Evolutionary conservation across 352 stramenopile genomes (phyloP), one percentile per base, ranked within the genome.

Genomic region (Phytophthora megakarya): DNA sequence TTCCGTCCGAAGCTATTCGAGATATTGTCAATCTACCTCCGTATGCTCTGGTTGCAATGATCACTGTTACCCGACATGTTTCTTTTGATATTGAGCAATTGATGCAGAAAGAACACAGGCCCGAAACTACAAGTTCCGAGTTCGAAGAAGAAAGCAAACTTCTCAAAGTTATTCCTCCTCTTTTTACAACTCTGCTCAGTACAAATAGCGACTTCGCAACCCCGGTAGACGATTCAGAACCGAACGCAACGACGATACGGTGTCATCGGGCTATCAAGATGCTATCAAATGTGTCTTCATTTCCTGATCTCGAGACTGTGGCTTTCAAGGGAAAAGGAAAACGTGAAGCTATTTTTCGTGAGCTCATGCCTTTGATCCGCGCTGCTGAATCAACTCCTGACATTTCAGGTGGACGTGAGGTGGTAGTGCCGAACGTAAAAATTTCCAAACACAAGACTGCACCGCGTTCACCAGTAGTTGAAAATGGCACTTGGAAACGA

Each of bases 201-300:
- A 38, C n/a, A 23, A 46, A 21, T 48, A 55, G 8, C 5, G n/a
- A 7, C 23, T 28, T 45, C 10, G 33, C 18, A 19, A 51, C 22
- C 21, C 30, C 46, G 18, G 33, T 30, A n/a, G 13, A 19, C 19
- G 39, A 40, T 28, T 44, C 48, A 12, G 26, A 42, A 8, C 23
- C 38, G 23, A 42, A 67, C 54, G 45, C 35, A 25, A 45, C 44
- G 16, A 45, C 68, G 11, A 48, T 47, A 22, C 72, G 80, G 10
- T 91, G 75, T 62, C 69, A 60, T 13, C 77, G 67, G 35, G 73
- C 69, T 0, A 65, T 86, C 7, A 74, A 60, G 3, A 49, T 91
- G 6, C 56, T 91, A 5, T 76, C 75, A 3, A 79, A 71, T 26
- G 67, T 80, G 2, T 60, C 78, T 0, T 75, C 68, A 0, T 91